Percentiles rank a stretch among this genome's conserved stretches.
Conservation (phyloP, 768 basidiomycete genomes). For the Pluteus cervinus region DNA sequence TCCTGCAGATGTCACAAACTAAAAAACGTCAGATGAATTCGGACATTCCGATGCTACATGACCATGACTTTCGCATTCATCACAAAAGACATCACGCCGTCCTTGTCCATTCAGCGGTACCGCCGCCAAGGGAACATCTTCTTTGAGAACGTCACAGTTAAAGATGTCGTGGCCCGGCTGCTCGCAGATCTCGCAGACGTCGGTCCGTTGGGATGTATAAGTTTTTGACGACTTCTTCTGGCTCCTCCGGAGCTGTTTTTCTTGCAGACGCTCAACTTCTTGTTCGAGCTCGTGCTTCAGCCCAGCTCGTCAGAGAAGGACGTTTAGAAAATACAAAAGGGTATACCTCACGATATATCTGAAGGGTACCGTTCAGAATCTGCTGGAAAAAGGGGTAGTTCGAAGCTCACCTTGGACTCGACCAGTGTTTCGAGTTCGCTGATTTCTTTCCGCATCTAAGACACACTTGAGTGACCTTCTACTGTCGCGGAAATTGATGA, state of each 20-base stretch:
- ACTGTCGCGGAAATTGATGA: constrained; percentile 16
- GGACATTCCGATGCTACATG: constrained; percentile 77
- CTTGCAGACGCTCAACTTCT: constrained; percentile 72
- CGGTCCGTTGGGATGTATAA: constrained; percentile 18
- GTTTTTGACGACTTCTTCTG: constrained; percentile 57
- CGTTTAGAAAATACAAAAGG: not conserved
- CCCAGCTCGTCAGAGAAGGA: constrained; percentile 4
- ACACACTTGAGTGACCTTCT: constrained; percentile 2
- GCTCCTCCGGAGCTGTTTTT: constrained; percentile 59
- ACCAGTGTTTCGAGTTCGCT: constrained; percentile 87
- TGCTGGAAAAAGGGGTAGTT: not conserved
- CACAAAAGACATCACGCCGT: constrained; percentile 51
- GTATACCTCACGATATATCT: constrained; percentile 80
- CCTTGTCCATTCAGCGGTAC: constrained; percentile 12
- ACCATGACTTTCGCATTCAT: constrained; percentile 79
- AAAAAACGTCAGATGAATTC: constrained; percentile 85
- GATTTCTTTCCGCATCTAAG: constrained; percentile 85
- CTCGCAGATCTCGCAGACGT: constrained; percentile 83
- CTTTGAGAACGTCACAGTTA: constrained; percentile 70
- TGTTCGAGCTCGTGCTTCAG: constrained; percentile 79
- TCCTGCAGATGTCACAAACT: constrained; percentile 19
- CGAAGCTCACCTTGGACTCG: constrained; percentile 73
- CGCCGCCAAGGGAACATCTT: constrained; percentile 31
- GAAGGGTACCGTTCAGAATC: constrained; percentile 2
- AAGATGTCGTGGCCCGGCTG: constrained; percentile 83